Evolutionary conservation across 768 basidiomycete species (phyloP), one percentile per base, ranked within the genome.

Genomic region (Tulasnella sp.): DNA sequence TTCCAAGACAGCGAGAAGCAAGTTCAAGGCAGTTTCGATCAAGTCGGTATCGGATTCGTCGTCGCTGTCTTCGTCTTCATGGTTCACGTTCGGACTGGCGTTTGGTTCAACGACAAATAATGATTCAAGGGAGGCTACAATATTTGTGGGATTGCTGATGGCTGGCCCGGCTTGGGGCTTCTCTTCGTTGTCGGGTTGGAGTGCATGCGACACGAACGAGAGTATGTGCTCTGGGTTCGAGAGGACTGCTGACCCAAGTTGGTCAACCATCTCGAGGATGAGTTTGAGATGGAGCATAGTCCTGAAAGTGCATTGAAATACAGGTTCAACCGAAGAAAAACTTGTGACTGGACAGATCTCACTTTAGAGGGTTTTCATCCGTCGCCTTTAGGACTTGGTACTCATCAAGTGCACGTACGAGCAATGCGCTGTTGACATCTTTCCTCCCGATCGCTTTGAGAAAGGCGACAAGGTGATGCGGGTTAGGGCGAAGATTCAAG

Each of bases 1-100:
- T 81, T 94, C 92, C 27, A 97, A 76, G 34, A 90, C 78, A 0
- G 92, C 83, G 2, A 98, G 77, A 24, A 98, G 71, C 0, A 96
- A 70, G 60, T 84, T 87, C 21, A 96, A 69, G 0, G 89, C 81
- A 0, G 91, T 94, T 61, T 82, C 79, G 0, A 78, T 73, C 74
- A 94, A 79, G 57, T 85, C 84, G 30, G 82, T 60, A 42, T 38
- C 62, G 17, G 41, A 49, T 27, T 66, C 76, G 58, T 78, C 76
- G 63, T 84, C 82, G 62, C 78, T 80, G 55, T 83, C 83, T 4
- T 67, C 70, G 12, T 75, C 75, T 19, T 69, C 70, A 21, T 64
- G 61, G n/a, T 69, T 68, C 8, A 63, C 64, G 25, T 67, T 64
- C 17, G 66, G 63, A 9, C 62, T 58, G 22, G 77, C 74, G 1